Conservation (phyloP, 2,329 filamentous ascomycete genomes). For the Rhexocercosporidium sp. region DNA sequence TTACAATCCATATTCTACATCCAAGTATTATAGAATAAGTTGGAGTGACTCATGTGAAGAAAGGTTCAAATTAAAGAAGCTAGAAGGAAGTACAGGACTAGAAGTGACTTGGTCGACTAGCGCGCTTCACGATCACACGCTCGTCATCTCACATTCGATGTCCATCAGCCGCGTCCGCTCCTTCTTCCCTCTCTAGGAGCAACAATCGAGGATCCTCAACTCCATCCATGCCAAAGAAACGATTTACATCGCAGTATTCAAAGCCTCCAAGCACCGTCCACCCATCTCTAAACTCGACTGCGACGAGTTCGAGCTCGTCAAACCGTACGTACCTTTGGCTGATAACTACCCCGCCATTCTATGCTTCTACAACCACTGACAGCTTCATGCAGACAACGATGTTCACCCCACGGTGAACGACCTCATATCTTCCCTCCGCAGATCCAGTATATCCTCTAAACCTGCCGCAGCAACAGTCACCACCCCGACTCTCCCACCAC, state of each 20-base stretch:
- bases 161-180: background rate
- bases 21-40: background rate
- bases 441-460: conserved; percentile 42
- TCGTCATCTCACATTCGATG: background rate
- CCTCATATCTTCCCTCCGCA: conserved; percentile 61
- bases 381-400: conserved; percentile 33
- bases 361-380: conserved; percentile 15
- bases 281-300: conserved; percentile 51
- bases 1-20: too few species aligned
- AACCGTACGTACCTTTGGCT: conserved; percentile 30
- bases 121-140: background rate
- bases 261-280: conserved; percentile 63
- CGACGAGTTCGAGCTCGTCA: conserved; percentile 35
- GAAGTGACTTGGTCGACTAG: background rate
- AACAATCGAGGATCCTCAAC: conserved; percentile 5
- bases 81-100: too few species aligned
- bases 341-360: conserved; percentile 15
- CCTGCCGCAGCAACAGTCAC: conserved; percentile 22
- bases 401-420: conserved; percentile 59
- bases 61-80: too few species aligned
- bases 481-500: conserved; percentile 61
- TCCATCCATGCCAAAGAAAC: conserved; percentile 66
- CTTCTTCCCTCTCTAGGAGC: background rate
- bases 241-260: conserved; percentile 58
- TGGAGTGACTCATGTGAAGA: background rate